These are phyloP conservation scores for Pichia scutulata DNA, from an alignment of 805 yeast species.

Conservation along the genomic window DNA sequence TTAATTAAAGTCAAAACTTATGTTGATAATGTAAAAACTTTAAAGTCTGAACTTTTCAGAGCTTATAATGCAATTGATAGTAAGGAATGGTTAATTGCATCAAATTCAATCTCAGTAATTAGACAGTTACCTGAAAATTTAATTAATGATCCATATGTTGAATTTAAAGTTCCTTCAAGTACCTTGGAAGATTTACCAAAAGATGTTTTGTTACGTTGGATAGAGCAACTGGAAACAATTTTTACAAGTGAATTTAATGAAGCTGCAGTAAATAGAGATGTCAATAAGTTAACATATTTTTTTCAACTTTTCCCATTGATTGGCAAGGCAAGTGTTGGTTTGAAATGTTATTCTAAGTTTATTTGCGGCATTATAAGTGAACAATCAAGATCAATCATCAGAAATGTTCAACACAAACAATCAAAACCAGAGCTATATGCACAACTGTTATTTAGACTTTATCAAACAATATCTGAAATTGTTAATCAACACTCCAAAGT, in stretches of 20 bases:
- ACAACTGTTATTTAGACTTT: constrained; percentile 54
- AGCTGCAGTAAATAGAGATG: constrained; percentile 62
- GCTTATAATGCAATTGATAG: constrained; percentile 63
- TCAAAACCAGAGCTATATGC: constrained; percentile 47
- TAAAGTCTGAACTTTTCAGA: constrained; percentile 58
- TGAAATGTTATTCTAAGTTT: constrained; percentile 76
- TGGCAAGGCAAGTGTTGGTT: constrained; percentile 61
- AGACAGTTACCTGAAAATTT: constrained; percentile 46
- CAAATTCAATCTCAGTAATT: constrained; percentile 52
- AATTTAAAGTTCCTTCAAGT: constrained; percentile 74
- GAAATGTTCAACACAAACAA: constrained; percentile 32
- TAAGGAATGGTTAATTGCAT: constrained; percentile 71
- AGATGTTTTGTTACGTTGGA: constrained; percentile 49
- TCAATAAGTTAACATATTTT: constrained; percentile 63
- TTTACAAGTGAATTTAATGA: constrained; percentile 58
- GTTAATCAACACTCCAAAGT: constrained; percentile 80
- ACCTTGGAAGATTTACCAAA: constrained; percentile 78
- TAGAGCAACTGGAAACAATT: constrained; percentile 44
- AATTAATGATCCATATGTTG: constrained; percentile 60
- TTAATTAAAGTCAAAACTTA: constrained; percentile 56
- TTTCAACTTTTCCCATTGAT: constrained; percentile 86
- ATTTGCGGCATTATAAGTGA: constrained; percentile 78
- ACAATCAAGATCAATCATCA: constrained; percentile 63
- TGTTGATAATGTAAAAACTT: constrained; percentile 55
- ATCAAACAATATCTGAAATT: constrained; percentile 79